Conservation (phyloP, 179 eudicot species). For the Vitellaria paradoxa region DNA sequence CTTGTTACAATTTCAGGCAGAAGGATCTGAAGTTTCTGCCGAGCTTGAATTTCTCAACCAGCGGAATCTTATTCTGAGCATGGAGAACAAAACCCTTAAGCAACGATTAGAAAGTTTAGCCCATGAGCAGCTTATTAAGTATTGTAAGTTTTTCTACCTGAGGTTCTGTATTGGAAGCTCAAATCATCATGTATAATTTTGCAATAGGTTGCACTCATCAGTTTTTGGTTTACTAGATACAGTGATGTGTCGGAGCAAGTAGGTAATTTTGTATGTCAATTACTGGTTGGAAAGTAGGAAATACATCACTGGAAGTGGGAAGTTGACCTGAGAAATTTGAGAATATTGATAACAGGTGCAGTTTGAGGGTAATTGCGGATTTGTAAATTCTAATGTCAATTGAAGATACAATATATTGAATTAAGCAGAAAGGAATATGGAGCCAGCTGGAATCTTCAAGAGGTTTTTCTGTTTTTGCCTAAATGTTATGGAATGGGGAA, state of each 20-base stretch:
- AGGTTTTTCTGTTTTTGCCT: background rate
- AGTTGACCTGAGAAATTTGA: background rate
- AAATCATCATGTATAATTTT: too few species aligned
- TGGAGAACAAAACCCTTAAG: slow-evolving; percentile 95
- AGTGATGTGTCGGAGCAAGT: too few species aligned
- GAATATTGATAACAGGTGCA: background rate
- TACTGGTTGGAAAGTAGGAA: too few species aligned
- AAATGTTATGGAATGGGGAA: background rate
- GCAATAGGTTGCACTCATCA: too few species aligned
- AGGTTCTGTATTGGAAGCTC: background rate
- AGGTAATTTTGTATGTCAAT: too few species aligned
- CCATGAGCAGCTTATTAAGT: slow-evolving; percentile 87
- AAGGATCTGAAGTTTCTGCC: slow-evolving; percentile 86
- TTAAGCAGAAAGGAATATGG: background rate
- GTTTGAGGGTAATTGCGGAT: slow-evolving; percentile 6
- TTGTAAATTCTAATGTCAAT: background rate
- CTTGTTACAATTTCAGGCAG: slow-evolving; percentile 47
- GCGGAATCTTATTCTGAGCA: slow-evolving; percentile 81
- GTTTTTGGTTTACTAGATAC: too few species aligned
- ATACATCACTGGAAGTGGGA: too few species aligned
- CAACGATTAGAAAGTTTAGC: slow-evolving; percentile 86
- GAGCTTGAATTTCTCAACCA: slow-evolving; percentile 90
- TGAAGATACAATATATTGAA: background rate
- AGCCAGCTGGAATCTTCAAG: background rate
- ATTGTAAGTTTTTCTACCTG: slow-evolving; percentile 45